Conservation (phyloP, 148 eudicot species). For the Polygonum aviculare region DNA sequence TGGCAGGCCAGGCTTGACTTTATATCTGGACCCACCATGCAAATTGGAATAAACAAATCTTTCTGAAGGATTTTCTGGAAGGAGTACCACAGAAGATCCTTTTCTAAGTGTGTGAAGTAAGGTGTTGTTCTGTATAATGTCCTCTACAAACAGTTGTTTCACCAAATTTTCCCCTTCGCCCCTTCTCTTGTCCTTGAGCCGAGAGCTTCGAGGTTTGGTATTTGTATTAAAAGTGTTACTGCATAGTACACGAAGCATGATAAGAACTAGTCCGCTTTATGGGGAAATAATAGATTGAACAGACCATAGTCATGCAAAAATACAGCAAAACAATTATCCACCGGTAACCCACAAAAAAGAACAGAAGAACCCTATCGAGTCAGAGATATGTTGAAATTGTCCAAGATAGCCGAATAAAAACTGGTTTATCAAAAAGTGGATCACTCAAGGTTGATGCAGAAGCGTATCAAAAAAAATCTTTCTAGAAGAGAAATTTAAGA, state of each 20-base stretch:
- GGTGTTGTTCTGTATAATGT: conserved; percentile 62
- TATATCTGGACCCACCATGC: conserved; percentile 33
- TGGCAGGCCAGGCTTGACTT: conserved; percentile 37
- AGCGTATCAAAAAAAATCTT: not conserved
- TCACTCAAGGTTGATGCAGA: not conserved
- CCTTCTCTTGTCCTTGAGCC: conserved; percentile 76
- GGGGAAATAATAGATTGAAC: not conserved
- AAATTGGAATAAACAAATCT: conserved; percentile 44
- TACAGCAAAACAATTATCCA: not conserved
- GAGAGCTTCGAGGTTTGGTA: conserved; percentile 78
- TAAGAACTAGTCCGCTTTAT: not conserved
- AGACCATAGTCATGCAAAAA: not conserved
- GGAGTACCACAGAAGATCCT: conserved; percentile 70
- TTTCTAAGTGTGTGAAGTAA: conserved; percentile 63
- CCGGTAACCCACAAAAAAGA: not conserved
- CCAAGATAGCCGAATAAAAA: not conserved
- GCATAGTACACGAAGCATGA: conserved; percentile 4
- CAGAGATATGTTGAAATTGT: not conserved
- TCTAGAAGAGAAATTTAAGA: not conserved
- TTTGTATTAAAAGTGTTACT: not conserved
- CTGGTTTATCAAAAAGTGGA: not conserved
- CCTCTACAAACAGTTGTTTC: conserved; percentile 74
- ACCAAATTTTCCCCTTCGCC: conserved; percentile 81
- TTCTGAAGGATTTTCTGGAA: conserved; percentile 62
- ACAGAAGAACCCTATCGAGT: not conserved